Evolutionary conservation across 1,284 basidiomycete genomes (phyloP), one percentile per base, ranked within the genome.

Genomic region (Ceratobasidium papillatum): DNA sequence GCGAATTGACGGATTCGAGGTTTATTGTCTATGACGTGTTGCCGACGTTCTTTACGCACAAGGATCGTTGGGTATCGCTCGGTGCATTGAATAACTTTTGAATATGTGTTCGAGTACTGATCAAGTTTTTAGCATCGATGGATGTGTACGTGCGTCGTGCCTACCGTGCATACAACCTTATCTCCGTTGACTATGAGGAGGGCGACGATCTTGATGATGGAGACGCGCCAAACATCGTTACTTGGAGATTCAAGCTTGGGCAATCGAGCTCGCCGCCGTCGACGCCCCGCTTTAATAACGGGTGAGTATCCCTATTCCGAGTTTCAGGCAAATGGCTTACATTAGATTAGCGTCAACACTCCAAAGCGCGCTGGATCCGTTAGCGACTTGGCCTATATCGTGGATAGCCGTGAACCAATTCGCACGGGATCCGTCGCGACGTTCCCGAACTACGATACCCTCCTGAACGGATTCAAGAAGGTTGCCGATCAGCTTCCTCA

Each of bases 1-100:
- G 92, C 80, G 98, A 99, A 84, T 89, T 99, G 58, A 94, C 93
- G 78, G 98, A 99, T 84, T 98, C 96, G 34, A 89, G 94, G 75
- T 98, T 96, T 85, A 97, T 95, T 27, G 96, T 99, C 38, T 99
- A 93, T 83, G 97, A 99, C 81, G 98, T 99, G 12, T 87, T 99
- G 74, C 94, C 96, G 19, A 89, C 94, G 14, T 99, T 99, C 88
- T 99, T 99, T 87, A 90, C 89, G 77, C 92, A 96, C 81, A 82
- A 87, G 41, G 95, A 98, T 79, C 88, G 91, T 63, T 91, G 92
- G 87, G 89, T 99, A 76, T 89, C 91, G 32, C 89, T 98, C 59
- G 91, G 93, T 93, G 76, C 63, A 88, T 81, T 12, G 49, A 66
- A 36, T 59, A 22, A 9, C 4, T 3, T 38, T 27, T 58, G 34